Percentiles rank a stretch among this genome's conserved stretches.
Evolutionary conservation across 768 basidiomycete genomes (phyloP).

Genomic region (Suillus decipiens): DNA sequence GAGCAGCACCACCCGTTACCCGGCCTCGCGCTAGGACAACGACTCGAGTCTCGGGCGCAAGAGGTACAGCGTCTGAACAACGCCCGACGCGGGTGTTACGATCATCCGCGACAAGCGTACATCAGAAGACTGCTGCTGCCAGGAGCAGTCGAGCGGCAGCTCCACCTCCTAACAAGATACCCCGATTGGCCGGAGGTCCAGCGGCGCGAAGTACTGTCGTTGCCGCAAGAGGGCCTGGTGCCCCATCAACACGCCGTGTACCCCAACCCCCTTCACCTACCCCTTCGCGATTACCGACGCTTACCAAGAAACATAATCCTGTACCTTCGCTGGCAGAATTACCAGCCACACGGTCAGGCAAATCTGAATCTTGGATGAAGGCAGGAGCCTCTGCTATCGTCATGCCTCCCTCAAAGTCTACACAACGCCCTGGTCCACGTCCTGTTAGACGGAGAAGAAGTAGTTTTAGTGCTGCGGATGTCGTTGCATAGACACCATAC

Average conservation of each 20-base stretch:
- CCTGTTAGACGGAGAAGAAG: conserved; percentile 76
- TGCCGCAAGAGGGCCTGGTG: conserved; percentile 33
- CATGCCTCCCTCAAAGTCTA: conserved; percentile 63
- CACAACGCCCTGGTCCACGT: conserved; percentile 72
- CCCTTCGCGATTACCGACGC: conserved; percentile 77
- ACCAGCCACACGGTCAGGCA: conserved; percentile 38
- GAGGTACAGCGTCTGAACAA: conserved; percentile 69
- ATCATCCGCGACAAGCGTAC: conserved; percentile 59
- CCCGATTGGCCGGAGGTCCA: conserved; percentile 57
- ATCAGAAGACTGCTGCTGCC: conserved; percentile 48
- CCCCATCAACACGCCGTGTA: conserved; percentile 37
- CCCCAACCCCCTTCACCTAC: conserved; percentile 59
- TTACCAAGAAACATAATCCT: conserved; percentile 53
- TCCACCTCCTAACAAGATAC: conserved; percentile 66
- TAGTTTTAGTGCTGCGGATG: conserved; percentile 86
- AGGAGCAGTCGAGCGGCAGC: conserved; percentile 42
- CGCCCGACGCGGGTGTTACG: conserved; percentile 74
- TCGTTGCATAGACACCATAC: conserved; percentile 58
- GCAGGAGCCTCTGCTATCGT: conserved; percentile 69
- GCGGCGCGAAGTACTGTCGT: conserved; percentile 51
- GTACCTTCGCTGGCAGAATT: conserved; percentile 53
- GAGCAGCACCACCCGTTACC: conserved; percentile 43
- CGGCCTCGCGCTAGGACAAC: conserved; percentile 40
- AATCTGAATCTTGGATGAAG: conserved; percentile 75
- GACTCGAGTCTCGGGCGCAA: conserved; percentile 39